Percentiles rank a stretch among this genome's conserved stretches.
Evolutionary conservation across 768 basidiomycete species (phyloP).

Genomic region (Auricularia sp.): DNA sequence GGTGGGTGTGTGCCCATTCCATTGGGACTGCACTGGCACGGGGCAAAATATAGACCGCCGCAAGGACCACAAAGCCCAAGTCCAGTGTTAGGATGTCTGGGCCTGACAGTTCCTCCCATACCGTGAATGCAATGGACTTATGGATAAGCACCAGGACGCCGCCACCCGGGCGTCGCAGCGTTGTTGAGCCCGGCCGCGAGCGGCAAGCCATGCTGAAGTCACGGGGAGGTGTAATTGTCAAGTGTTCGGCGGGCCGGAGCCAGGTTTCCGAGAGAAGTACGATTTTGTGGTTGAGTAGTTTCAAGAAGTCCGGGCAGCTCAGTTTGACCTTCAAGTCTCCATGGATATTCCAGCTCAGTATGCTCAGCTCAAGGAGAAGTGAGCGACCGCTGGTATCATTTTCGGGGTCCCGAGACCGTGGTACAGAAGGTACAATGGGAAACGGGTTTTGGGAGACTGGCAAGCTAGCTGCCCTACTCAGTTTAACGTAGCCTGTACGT

Average conservation of each 20-base stretch:
- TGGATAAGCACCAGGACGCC: not conserved
- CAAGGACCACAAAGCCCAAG: not conserved
- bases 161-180: not conserved
- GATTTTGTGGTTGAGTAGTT: not conserved
- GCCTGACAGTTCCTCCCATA: not conserved
- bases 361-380: not conserved
- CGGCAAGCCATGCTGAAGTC: not conserved
- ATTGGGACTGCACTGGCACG: too few species aligned
- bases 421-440: not conserved
- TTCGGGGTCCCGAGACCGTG: not conserved
- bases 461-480: too few species aligned
- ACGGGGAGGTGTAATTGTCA: not conserved
- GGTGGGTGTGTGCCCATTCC: too few species aligned
- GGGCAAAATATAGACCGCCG: not conserved
- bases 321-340: too few species aligned
- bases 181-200: not conserved
- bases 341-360: not conserved
- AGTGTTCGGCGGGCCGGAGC: not conserved
- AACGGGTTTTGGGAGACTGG: too few species aligned
- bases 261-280: not conserved
- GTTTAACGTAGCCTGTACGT: too few species aligned
- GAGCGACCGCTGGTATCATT: too few species aligned
- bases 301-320: not conserved
- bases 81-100: not conserved
- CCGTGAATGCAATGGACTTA: not conserved